Conservation (phyloP, 1,284 basidiomycete species). For the Austroboletus novae-zelandiae region DNA sequence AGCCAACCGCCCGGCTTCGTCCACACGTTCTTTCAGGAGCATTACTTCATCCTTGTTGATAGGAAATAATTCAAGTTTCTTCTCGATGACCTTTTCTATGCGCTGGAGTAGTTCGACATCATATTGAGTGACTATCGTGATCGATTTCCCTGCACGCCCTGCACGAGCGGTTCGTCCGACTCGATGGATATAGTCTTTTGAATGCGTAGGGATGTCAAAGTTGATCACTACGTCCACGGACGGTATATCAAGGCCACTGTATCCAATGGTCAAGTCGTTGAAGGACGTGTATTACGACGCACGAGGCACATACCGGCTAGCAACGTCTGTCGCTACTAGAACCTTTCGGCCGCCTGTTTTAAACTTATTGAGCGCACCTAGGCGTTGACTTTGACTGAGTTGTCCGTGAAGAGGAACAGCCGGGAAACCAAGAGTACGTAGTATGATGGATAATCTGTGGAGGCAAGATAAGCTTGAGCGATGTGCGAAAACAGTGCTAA, state of each 20-base stretch:
- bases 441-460: conserved; percentile 78
- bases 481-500: background rate
- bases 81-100: conserved; percentile 89
- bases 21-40: conserved; percentile 85
- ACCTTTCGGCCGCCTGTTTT: conserved; percentile 92
- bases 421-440: conserved; percentile 90
- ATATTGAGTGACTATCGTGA: conserved; percentile 97
- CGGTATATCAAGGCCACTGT: conserved; percentile 92
- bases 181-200: conserved; percentile 99
- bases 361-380: conserved; percentile 96
- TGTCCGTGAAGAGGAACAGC: conserved; percentile 97
- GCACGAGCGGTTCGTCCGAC: conserved; percentile 98
- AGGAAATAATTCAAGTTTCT: conserved; percentile 91
- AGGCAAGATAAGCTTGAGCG: conserved; percentile 1
- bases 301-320: conserved; percentile 67
- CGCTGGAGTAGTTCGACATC: conserved; percentile 96
- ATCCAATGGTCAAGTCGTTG: conserved; percentile 6
- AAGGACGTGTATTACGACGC: background rate
- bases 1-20: conserved; percentile 85
- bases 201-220: conserved; percentile 97
- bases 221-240: conserved; percentile 97
- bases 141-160: conserved; percentile 91
- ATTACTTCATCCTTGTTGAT: conserved; percentile 91
- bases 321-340: conserved; percentile 95
- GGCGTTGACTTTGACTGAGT: conserved; percentile 88